Percentiles rank a stretch among this genome's conserved stretches.
phyloP scores from a whole-genome alignment of 2,329 filamentous ascomycete genomes.

The Keithomyces neogunnii region DNA sequence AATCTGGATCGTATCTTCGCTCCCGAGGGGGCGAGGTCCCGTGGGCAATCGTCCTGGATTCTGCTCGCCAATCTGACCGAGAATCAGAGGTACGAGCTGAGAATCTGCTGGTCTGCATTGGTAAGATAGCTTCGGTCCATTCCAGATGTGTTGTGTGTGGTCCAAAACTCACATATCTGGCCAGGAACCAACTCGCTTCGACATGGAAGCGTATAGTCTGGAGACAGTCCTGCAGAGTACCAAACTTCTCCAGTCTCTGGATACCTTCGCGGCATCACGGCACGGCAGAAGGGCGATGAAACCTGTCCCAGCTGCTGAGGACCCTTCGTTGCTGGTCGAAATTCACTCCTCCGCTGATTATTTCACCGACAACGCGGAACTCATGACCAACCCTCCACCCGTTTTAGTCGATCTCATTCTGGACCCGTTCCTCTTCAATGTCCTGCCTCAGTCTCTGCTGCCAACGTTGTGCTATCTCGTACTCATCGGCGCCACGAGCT shows the following conservation, averaged over 20 bases:
- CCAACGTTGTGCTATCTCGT: conserved; percentile 63
- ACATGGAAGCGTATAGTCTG: conserved; percentile 56
- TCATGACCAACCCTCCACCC: conserved; percentile 68
- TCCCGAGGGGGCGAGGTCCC: conserved; percentile 27
- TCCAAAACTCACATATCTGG: background rate
- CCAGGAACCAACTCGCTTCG: conserved; percentile 81
- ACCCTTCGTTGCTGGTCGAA: conserved; percentile 58
- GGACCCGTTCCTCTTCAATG: conserved; percentile 74
- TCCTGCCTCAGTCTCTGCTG: conserved; percentile 69
- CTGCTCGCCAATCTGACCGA: conserved; percentile 62
- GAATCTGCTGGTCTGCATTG: conserved; percentile 88
- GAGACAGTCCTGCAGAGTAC: conserved; percentile 52
- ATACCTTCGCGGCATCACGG: conserved; percentile 47
- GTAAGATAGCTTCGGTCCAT: conserved; percentile 43
- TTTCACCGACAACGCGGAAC: conserved; percentile 61
- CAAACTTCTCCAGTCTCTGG: conserved; percentile 56
- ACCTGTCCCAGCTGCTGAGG: background rate
- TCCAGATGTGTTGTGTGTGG: background rate
- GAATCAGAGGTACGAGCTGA: conserved; percentile 77
- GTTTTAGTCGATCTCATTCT: conserved; percentile 77
- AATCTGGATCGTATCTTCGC: conserved; percentile 57
- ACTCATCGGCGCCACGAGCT: conserved; percentile 44
- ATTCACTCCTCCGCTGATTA: conserved; percentile 76
- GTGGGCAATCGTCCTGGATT: conserved; percentile 67
- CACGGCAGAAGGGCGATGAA: conserved; percentile 18